Evolutionary conservation across 2,329 filamentous ascomycete genomes (phyloP).

Genomic region (Fusarium coicis): DNA sequence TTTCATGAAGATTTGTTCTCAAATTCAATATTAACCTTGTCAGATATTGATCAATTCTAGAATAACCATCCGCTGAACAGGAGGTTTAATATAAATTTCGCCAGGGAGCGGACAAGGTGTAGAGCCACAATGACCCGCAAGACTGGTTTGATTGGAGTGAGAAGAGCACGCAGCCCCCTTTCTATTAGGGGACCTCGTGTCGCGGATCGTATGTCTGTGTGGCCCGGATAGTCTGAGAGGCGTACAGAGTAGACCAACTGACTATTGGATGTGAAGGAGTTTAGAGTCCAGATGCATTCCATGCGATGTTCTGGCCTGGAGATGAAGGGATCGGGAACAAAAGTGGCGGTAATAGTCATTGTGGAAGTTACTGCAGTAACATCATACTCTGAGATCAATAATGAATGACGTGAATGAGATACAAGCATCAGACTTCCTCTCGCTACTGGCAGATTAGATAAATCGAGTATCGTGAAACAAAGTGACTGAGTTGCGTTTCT

Average conservation of each 20-base stretch:
- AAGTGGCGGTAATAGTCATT: neutral
- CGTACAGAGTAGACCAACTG: neutral
- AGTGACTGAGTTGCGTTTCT: neutral
- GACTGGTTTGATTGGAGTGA: conserved; percentile 31
- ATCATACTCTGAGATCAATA: neutral
- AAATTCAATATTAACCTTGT: neutral
- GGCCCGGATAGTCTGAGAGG: conserved; percentile 24
- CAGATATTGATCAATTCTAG: conserved; percentile 12
- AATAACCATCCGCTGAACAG: conserved; percentile 15
- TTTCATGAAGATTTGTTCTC: neutral
- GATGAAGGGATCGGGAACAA: conserved; percentile 1
- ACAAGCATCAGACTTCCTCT: neutral
- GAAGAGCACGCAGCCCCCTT: conserved; percentile 31
- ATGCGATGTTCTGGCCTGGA: neutral
- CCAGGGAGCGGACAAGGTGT: conserved; percentile 40
- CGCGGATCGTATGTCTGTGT: conserved; percentile 38
- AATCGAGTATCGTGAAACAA: neutral
- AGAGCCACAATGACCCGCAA: conserved; percentile 42
- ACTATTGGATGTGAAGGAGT: neutral
- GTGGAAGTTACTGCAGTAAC: neutral
- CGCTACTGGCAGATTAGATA: conserved; percentile 3
- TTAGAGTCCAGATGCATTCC: neutral
- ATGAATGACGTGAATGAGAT: neutral
- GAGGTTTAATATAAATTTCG: conserved; percentile 41
- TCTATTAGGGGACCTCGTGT: conserved; percentile 40